A percentile compares a stretch with the other conserved stretches of the same genome.
Conservation (phyloP, 345 rosid species). For the Citrus inodora region DNA sequence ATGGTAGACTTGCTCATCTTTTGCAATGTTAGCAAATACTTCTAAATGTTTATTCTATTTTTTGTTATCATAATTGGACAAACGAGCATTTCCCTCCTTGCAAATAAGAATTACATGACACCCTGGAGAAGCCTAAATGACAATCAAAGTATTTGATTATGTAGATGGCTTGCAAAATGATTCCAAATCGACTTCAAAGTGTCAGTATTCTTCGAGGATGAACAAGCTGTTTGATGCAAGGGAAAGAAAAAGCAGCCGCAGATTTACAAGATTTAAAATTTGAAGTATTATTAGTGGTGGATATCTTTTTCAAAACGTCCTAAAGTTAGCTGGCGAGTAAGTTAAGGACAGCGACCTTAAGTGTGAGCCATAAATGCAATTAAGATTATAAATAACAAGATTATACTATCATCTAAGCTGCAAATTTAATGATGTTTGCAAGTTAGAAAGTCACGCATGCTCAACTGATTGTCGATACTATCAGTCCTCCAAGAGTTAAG, state of each 20-base stretch:
- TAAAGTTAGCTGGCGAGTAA: neutral
- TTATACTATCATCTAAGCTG: neutral
- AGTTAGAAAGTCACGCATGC: neutral
- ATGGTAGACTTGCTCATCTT: too few relatives aligned
- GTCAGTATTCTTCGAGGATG: neutral
- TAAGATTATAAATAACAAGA: neutral
- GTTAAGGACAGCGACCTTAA: neutral
- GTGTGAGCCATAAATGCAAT: neutral
- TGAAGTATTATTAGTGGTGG: neutral
- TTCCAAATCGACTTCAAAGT: too few relatives aligned
- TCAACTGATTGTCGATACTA: neutral
- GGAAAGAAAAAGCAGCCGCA: neutral
- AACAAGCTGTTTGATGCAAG: neutral
- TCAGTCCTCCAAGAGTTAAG: neutral
- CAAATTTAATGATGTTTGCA: neutral
- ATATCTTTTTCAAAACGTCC: neutral
- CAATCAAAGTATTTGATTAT: neutral
- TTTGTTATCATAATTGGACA: neutral
- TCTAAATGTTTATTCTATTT: neutral
- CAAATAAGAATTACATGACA: neutral
- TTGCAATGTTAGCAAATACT: too few relatives aligned
- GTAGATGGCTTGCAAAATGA: too few relatives aligned
- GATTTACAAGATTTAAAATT: neutral
- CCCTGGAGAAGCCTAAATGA: neutral
- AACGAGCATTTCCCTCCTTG: neutral